Conservation (phyloP, 2,329 filamentous ascomycete species). For the Aspergillus uvarum region DNA sequence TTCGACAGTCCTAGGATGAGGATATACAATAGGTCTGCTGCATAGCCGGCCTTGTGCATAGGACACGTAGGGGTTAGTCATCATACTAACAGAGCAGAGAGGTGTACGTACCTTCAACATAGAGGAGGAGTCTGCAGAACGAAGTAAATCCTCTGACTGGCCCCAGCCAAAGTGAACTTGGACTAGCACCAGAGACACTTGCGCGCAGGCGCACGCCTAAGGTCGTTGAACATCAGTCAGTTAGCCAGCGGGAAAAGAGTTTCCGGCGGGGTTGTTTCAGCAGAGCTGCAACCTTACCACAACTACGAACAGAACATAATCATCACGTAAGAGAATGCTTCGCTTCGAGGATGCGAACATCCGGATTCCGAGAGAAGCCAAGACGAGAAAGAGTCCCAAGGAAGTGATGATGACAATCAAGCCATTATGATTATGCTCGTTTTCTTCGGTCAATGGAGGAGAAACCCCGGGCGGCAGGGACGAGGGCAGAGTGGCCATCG, state of each 20-base stretch:
- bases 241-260: background rate
- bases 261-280: background rate
- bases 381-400: conserved; percentile 38
- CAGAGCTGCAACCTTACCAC: conserved; percentile 25
- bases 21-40: conserved; percentile 44
- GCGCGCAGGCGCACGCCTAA: conserved; percentile 37
- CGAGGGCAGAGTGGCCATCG: conserved; percentile 1
- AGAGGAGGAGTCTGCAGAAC: conserved; percentile 12
- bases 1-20: conserved; percentile 45
- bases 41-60: conserved; percentile 34
- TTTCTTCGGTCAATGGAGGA: conserved; percentile 39
- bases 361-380: conserved; percentile 43
- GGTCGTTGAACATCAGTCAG: background rate
- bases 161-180: conserved; percentile 44
- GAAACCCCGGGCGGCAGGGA: conserved; percentile 23
- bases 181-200: conserved; percentile 40
- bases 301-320: conserved; percentile 34
- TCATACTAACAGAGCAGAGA: background rate
- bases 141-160: conserved; percentile 29
- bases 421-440: conserved; percentile 41
- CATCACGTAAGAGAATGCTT: conserved; percentile 33
- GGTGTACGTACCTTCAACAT: conserved; percentile 37
- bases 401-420: conserved; percentile 43
- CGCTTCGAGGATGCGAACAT: conserved; percentile 39
- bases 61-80: background rate